A percentile compares a stretch with the other conserved stretches of the same genome.
Conservation (phyloP, 345 rosid genomes). For the Dipteronia dyeriana region DNA sequence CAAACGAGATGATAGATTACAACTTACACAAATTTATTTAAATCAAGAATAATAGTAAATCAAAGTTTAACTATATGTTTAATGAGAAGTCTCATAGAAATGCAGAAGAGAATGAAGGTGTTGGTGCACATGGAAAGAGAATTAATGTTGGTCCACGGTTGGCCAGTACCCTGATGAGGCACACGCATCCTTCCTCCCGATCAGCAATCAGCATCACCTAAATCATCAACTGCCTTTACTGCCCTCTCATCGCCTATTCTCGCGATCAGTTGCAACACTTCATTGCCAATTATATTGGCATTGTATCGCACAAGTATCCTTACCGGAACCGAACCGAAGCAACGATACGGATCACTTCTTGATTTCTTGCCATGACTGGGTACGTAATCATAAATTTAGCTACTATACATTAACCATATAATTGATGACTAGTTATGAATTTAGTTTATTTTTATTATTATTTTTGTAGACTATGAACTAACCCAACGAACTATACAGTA, state of each 20-base stretch:
- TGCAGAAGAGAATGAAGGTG: slow-evolving; percentile 55
- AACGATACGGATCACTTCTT: slow-evolving; percentile 64
- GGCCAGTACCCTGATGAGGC: slow-evolving; percentile 60
- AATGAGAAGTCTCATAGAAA: slow-evolving; percentile 59
- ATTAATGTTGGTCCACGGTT: slow-evolving; percentile 48
- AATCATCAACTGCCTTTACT: slow-evolving; percentile 42
- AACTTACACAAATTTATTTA: too few species aligned
- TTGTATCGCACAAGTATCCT: slow-evolving; percentile 41
- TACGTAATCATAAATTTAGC: slow-evolving; percentile 2
- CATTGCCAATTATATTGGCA: slow-evolving; percentile 42
- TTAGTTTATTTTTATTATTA: too few species aligned
- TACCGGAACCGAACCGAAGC: slow-evolving; percentile 72
- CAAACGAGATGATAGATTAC: too few species aligned
- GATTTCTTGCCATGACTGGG: slow-evolving; percentile 75
- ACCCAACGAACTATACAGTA: too few species aligned
- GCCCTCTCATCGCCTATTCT: slow-evolving; percentile 35
- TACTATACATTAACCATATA: too few species aligned
- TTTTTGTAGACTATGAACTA: too few species aligned
- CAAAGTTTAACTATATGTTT: too few species aligned
- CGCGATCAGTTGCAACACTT: slow-evolving; percentile 36
- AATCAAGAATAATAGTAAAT: too few species aligned
- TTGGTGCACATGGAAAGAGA: slow-evolving; percentile 71
- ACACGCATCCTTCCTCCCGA: slow-evolving; percentile 51
- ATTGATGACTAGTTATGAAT: too few species aligned
- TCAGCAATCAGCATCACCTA: slow-evolving; percentile 47